Evolutionary conservation across 805 yeast species (phyloP).

Genomic region (Kazachstania taianensis): DNA sequence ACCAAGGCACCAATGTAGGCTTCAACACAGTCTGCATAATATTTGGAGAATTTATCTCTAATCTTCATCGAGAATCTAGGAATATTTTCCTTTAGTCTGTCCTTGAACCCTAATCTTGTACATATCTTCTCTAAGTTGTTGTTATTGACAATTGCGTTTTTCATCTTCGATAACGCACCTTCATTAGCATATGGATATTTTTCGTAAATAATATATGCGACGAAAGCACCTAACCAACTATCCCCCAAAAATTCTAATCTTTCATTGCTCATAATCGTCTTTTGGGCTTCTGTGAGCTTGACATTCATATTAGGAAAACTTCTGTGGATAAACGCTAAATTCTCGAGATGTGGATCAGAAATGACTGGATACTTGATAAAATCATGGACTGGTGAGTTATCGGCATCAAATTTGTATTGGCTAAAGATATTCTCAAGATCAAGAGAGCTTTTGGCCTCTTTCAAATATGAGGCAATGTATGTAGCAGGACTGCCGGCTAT

Average conservation of each 20-base stretch:
- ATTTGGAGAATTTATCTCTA: conserved; percentile 40
- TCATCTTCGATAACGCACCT: conserved; percentile 59
- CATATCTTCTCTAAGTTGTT: conserved; percentile 57
- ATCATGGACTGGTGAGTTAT: conserved; percentile 6
- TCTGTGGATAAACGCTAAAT: conserved; percentile 17
- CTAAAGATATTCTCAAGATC: conserved; percentile 6
- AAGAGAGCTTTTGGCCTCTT: not conserved
- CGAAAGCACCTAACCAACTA: conserved; percentile 57
- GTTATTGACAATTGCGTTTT: conserved; percentile 62
- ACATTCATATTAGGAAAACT: conserved; percentile 14
- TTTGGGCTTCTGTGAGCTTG: conserved; percentile 9
- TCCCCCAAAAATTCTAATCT: conserved; percentile 82
- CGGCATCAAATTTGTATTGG: conserved; percentile 7
- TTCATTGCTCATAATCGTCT: conserved; percentile 40
- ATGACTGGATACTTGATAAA: conserved; percentile 16
- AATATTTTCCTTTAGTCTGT: conserved; percentile 38
- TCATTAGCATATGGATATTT: conserved; percentile 59
- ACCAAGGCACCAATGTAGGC: conserved; percentile 78
- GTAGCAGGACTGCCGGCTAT: conserved; percentile 13
- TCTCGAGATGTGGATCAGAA: conserved; percentile 11
- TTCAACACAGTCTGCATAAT: conserved; percentile 75
- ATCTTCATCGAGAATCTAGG: conserved; percentile 39
- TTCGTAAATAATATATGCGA: conserved; percentile 53
- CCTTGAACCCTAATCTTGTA: conserved; percentile 49
- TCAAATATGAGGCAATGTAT: conserved; percentile 8